Conservation (phyloP, 441 rosid genomes). For the Euphorbia corollata region DNA sequence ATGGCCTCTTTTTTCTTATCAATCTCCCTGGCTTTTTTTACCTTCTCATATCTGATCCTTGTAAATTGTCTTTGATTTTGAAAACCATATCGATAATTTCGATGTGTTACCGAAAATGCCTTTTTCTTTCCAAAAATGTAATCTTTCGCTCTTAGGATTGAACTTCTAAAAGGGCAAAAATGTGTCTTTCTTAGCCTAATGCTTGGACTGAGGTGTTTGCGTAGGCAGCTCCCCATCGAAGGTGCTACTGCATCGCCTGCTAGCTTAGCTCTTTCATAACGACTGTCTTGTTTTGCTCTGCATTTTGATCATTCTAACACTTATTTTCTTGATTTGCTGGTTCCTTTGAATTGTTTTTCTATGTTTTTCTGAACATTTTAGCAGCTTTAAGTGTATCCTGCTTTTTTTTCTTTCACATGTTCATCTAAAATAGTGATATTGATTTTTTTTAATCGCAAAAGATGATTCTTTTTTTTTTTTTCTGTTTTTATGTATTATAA, state of each 20-base stretch:
- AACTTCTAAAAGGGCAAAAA: too few relatives aligned
- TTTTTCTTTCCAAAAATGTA: not conserved
- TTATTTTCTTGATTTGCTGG: slow-evolving; percentile 7
- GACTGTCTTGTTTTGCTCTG: not conserved
- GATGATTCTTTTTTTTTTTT: not conserved
- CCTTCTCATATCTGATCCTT: not conserved
- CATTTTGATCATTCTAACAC: not conserved
- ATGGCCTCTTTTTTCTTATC: not conserved
- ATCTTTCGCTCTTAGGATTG: not conserved
- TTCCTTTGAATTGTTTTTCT: not conserved
- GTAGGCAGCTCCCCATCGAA: not conserved
- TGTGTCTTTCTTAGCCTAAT: too few relatives aligned
- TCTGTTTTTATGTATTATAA: not conserved
- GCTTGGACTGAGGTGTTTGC: too few relatives aligned
- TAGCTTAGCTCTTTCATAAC: not conserved
- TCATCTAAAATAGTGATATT: not conserved
- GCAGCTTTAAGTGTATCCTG: not conserved
- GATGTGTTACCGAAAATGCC: not conserved
- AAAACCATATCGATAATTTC: not conserved
- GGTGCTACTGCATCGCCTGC: not conserved
- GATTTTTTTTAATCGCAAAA: not conserved
- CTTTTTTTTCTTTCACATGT: not conserved
- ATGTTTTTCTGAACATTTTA: not conserved
- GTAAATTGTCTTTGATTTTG: too few relatives aligned
- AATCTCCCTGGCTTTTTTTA: not conserved